phyloP scores from a whole-genome alignment of 768 basidiomycete genomes.

The Termitomyces sp. region DNA sequence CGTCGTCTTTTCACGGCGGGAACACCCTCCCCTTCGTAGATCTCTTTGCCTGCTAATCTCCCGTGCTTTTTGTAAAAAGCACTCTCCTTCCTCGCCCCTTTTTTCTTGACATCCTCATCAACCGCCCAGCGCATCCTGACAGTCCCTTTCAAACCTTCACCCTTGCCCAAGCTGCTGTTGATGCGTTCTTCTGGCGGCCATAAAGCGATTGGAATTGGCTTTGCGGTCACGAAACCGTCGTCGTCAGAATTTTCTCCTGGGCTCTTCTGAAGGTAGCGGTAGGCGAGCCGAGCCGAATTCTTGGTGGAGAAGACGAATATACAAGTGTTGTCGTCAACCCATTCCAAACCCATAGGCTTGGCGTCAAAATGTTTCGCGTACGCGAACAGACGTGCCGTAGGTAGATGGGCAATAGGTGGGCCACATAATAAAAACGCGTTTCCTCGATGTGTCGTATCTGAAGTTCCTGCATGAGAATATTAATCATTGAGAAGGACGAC shows the following conservation, averaged over 20 bases:
- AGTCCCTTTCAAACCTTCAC: slow-evolving; percentile 58
- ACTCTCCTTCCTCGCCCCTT: slow-evolving; percentile 65
- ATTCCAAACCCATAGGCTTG: slow-evolving; percentile 72
- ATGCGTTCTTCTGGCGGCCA: slow-evolving; percentile 83
- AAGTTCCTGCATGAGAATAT: background rate
- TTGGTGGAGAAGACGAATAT: slow-evolving; percentile 67
- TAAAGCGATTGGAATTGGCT: slow-evolving; percentile 62
- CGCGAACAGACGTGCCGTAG: slow-evolving; percentile 73
- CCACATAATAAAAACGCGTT: slow-evolving; percentile 75
- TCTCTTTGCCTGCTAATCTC: slow-evolving; percentile 53
- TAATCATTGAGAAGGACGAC: background rate
- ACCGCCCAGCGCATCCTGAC: slow-evolving; percentile 77
- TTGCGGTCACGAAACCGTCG: slow-evolving; percentile 56
- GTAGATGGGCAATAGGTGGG: slow-evolving; percentile 65
- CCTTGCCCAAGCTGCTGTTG: slow-evolving; percentile 61
- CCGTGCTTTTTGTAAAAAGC: slow-evolving; percentile 80
- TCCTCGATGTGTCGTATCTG: slow-evolving; percentile 44
- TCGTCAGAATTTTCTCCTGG: slow-evolving; percentile 45
- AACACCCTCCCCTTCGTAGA: slow-evolving; percentile 19
- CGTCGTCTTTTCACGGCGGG: slow-evolving; percentile 30
- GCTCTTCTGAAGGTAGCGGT: slow-evolving; percentile 45
- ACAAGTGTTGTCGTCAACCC: slow-evolving; percentile 82
- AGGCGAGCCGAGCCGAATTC: slow-evolving; percentile 45
- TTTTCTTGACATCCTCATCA: slow-evolving; percentile 69
- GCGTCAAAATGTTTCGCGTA: slow-evolving; percentile 77